Conservation (phyloP, 192 early-diverging fungal species). For the Funneliformis geosporum region DNA sequence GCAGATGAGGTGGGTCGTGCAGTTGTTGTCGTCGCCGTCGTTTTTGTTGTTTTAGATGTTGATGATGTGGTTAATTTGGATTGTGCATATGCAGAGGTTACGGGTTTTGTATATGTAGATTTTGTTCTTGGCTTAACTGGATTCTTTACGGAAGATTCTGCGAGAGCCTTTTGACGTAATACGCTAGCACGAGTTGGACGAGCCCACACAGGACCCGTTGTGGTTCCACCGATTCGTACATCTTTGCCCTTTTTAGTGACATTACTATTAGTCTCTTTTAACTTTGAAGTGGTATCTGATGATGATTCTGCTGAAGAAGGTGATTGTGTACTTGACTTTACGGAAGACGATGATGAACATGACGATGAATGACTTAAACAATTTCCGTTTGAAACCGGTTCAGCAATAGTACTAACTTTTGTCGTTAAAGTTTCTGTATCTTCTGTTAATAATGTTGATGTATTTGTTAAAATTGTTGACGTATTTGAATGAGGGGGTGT, state of each 20-base stretch:
- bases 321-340: not conserved
- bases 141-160: conserved; percentile 28
- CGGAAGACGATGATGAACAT: not conserved
- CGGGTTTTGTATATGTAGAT: not conserved
- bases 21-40: not conserved
- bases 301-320: not conserved
- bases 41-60: not conserved
- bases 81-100: not conserved
- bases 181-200: conserved; percentile 32
- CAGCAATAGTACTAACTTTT: not conserved
- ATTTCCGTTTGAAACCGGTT: no score
- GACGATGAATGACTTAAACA: not conserved
- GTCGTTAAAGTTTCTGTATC: not conserved
- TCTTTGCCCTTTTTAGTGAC: conserved; percentile 15
- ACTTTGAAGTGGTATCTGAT: not conserved
- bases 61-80: not conserved
- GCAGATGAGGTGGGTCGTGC: not conserved
- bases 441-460: not conserved
- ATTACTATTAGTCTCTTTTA: not conserved
- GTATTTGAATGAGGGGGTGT: not conserved
- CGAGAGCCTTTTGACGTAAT: conserved; percentile 32
- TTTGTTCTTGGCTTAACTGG: conserved; percentile 20
- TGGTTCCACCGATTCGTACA: conserved; percentile 20
- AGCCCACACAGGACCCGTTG: not conserved
- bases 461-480: not conserved